Conservation (phyloP, 192 early-diverging fungal species). For the Coemansia asiatica region DNA sequence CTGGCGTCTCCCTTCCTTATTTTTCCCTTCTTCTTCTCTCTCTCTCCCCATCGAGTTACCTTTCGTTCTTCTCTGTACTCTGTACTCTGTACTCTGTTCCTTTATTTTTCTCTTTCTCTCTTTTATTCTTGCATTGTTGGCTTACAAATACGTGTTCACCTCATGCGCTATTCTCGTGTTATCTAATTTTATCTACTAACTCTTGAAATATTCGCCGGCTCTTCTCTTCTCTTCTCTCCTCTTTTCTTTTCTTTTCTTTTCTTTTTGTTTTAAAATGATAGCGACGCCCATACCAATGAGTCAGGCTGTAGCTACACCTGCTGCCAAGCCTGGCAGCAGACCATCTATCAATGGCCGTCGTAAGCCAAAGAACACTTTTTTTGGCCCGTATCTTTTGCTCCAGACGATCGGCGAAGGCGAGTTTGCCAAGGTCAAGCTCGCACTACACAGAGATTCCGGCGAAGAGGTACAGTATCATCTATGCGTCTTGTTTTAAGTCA, state of each 20-base stretch:
- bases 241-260: too few species aligned
- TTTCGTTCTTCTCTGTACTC: background rate
- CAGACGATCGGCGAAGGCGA: slow-evolving; percentile 98
- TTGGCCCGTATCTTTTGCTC: slow-evolving; percentile 89
- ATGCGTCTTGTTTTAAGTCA: too few species aligned
- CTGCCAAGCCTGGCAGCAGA: slow-evolving; percentile 42
- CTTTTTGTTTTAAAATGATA: too few species aligned
- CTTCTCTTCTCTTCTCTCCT: slow-evolving; percentile 8
- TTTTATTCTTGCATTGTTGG: background rate
- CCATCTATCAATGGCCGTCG: slow-evolving; percentile 44
- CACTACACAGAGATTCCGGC: slow-evolving; percentile 73
- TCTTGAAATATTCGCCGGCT: background rate
- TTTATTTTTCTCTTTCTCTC: slow-evolving; percentile 1
- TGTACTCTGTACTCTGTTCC: background rate
- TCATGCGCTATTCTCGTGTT: slow-evolving; percentile 2
- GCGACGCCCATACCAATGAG: slow-evolving; percentile 54
- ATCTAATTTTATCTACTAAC: slow-evolving; percentile 14
- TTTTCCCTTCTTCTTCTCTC: slow-evolving; percentile 18
- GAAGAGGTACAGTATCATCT: slow-evolving; percentile 61
- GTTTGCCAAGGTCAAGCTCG: slow-evolving; percentile 97
- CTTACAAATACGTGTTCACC: background rate
- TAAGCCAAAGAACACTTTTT: slow-evolving; percentile 62
- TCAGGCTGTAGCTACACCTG: slow-evolving; percentile 50
- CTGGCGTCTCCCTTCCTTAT: background rate
- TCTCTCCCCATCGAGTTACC: slow-evolving; percentile 21